Evolutionary conservation across 2,329 filamentous ascomycete genomes (phyloP), one percentile per base, ranked within the genome.

Genomic region (Zymoseptoria pseudotritici): DNA sequence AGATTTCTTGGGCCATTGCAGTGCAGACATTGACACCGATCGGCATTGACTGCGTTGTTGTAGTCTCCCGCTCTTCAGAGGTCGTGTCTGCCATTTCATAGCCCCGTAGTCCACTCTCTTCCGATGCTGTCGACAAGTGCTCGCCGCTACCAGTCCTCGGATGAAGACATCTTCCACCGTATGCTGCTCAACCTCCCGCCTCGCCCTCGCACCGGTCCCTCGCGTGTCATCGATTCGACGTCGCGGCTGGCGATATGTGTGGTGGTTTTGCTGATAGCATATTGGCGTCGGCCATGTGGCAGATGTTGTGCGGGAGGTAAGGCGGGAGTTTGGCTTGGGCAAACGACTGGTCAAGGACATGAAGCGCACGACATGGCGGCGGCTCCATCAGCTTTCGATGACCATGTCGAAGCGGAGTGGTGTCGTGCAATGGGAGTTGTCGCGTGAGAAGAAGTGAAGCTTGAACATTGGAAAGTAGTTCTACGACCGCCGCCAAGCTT

Each of bases 331-430:
- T 70, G 76, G 78, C 78, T 79, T 77, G 72, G 80, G 76, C 74
- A 80, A 77, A 75, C 77, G 77, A 76, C 78, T 79, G 77, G 81
- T 73, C 76, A 80, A 76, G 82, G 82, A 84, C 85, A 87, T 87
- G 83, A 82, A 82, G 80, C 71, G 76, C 73, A 77, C 77, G 75
- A 80, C 84, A 87, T 86, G 68, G 56, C 61, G 64, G 55, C 56
- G 57, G 57, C 52, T 61, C 62, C 64, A 66, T 68, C 58, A 63
- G 63, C 56, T 57, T 58, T 59, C 50, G 55, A 61, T 17, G 17
- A 53, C 20, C 13, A 24, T 29, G 50, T 31, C 10, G 46, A 21
- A 53, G 55, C 51, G 53, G 54, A 53, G 24, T 49, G 57, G 21
- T 56, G 54, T 11, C 24, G 50, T 26, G 54, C 29, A 36, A 26